Evolutionary conservation across 1,139 yeast species (phyloP), one percentile per base, ranked within the genome.

Genomic region (Saccharomyces hybrid): DNA sequence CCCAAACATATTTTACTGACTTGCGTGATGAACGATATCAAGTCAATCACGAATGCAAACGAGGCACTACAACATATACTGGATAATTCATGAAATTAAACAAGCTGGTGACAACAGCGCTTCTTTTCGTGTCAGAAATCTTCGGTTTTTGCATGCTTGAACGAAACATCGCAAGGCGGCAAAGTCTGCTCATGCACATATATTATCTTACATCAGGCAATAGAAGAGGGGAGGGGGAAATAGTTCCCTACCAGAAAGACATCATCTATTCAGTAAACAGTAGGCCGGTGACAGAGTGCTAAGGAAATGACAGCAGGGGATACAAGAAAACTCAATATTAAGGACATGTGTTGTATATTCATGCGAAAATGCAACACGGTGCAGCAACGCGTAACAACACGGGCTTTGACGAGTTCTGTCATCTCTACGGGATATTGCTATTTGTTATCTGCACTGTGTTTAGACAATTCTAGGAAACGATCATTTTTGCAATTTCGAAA

Each of bases 11-110:
- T 60, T 4, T 54, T 65, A n/a, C 57, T 68, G 46, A 61, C 56
- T 42, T 62, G 59, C 47, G 59, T 69, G 12, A 62, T 68, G 14
- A 62, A 68, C 29, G 72, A 70, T 55, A 64, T 70, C 14, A 62
- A 62, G 46, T 52, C 57, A 21, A 50, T 70, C 1, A 49, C 60
- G 7, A 57, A 52, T 38, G 71, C 71, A 11, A 70, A 70, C 55
- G 58, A 60, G 47, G 56, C 57, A 31, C 55, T 70, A 49, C 69
- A 64, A 49, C 52, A 53, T 9, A 32, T 55, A 49, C 8, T 56
- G 5, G 48, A 38, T 19, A 19, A 38, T 4, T 38, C 44, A 11
- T 38, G 12, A 16, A 11, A 19, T 19, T 3, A 6, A 3, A 5
- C 24, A 16, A 38, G 44, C 24, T 16, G 6, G 5, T 8, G 19